Conservation (phyloP, 176 grass and related monocot genomes). For the Stipa capillata region DNA sequence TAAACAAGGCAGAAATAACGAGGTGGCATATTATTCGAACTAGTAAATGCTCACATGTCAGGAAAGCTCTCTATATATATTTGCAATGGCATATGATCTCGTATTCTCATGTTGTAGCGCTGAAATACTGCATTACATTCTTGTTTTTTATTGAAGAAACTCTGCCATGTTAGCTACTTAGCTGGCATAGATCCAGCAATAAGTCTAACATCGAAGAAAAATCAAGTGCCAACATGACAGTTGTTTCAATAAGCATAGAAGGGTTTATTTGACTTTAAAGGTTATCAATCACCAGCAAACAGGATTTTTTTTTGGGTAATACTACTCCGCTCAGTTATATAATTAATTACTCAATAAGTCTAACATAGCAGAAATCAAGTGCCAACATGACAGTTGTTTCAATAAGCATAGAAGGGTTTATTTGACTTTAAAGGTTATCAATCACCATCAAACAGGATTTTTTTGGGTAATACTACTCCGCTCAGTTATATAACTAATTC, state of each 20-base stretch:
- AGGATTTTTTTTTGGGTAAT: background rate
- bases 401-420: background rate
- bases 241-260: background rate
- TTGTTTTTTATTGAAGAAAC: slow-evolving; percentile 7
- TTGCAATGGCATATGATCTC: background rate
- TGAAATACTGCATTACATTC: background rate
- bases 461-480: background rate
- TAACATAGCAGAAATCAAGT: background rate
- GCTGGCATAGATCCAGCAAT: background rate
- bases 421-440: background rate
- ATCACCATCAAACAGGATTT: background rate
- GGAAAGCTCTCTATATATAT: background rate
- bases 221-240: background rate
- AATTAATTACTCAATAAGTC: background rate
- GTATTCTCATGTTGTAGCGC: background rate
- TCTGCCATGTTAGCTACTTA: background rate
- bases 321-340: background rate
- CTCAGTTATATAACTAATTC: background rate
- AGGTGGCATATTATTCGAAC: background rate
- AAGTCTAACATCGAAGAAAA: slow-evolving; percentile 6
- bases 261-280: background rate
- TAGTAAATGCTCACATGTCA: background rate
- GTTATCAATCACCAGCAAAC: background rate
- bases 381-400: background rate
- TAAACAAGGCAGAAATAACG: background rate